Base-by-base conservation (phyloP, 148 eudicot species). In the Chenopodium formosanum region DNA sequence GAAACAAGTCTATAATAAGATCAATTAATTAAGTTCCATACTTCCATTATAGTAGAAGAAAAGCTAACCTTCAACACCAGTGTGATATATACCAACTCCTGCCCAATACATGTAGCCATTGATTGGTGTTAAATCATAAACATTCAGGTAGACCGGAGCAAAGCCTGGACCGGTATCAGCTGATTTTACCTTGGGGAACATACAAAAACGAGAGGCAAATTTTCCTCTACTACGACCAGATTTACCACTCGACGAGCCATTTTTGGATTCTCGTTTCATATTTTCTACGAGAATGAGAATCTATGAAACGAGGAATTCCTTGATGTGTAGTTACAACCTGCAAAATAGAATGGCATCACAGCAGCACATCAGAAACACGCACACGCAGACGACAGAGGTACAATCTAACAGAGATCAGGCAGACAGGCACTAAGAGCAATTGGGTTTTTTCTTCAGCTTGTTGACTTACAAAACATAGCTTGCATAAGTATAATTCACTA, bases 61-160 rank as follows among this genome's bases (percentile, higher is more conserved):
- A 60, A 40, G 78, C 86, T 69, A 23, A 94, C 98, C 98, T 92
- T 92, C 94, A 25, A 94, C 83, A 29, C 98, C 98, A 70, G 97
- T 79, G 90, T 94, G 98, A 80, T 89, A 94, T 75, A 92, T 86
- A 75, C 98, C 98, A 82, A 92, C 82, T 78, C 98, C 98, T 19
- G 97, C 98, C 98, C 98, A 94, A 79, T 91, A 94, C 82, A 89
- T 76, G 79, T 91, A 94, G 76, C 98, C 98, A 81, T 94, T 94
- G 52, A 82, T 27, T 16, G 92, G 91, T 68, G 98, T 92, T 88
- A 94, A 89, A 81, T 94, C 98, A 74, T 94, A 94, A 31, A 94
- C 98, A 81, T 94, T 94, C 69, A 94, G 91, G 83, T 91, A 92
- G 70, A 94, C 93, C 17, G 98, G 94, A 50, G 90, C 80, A 63